These are phyloP conservation scores for Pseudogymnoascus sp. DNA, from an alignment of 2,329 filamentous ascomycete species.

Conservation along the genomic window DNA sequence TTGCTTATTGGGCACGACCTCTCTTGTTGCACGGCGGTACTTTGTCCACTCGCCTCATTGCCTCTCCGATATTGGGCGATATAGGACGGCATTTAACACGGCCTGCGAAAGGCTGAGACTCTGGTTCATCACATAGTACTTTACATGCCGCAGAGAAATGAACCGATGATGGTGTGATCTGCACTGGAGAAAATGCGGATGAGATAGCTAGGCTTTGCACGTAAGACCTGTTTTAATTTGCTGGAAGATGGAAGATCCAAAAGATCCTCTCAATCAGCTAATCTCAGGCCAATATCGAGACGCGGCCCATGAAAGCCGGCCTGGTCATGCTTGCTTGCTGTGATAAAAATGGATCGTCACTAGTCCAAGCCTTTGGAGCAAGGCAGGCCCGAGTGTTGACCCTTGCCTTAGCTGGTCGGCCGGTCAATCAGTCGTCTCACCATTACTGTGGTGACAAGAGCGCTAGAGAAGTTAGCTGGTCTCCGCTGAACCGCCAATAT, in stretches of 20 bases:
- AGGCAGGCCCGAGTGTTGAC: neutral
- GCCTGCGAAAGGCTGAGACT: neutral
- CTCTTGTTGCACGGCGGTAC: neutral
- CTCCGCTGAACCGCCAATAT: conserved; percentile 2
- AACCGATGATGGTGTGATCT: conserved; percentile 6
- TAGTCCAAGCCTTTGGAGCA: neutral
- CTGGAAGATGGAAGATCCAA: conserved; percentile 6
- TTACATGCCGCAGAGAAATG: neutral
- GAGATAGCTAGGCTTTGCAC: neutral
- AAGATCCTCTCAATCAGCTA: conserved; percentile 5
- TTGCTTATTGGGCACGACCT: conserved; percentile 9
- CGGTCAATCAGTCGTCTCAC: conserved; percentile 1
- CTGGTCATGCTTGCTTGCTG: neutral
- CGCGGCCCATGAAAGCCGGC: neutral
- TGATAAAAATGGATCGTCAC: conserved; percentile 9
- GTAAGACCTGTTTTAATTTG: neutral
- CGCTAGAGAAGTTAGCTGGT: conserved; percentile 3
- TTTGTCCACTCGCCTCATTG: neutral
- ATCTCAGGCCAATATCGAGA: conserved; percentile 1
- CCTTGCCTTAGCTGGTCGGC: neutral
- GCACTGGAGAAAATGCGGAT: neutral
- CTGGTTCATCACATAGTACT: conserved; percentile 1
- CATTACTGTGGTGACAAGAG: conserved; percentile 6
- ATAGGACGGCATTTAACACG: neutral
- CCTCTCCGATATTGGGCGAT: conserved; percentile 1